Percentiles rank a stretch among this genome's conserved stretches.
Evolutionary conservation across 345 rosid species (phyloP).

Genomic region (Cardiospermum halicacabum): DNA sequence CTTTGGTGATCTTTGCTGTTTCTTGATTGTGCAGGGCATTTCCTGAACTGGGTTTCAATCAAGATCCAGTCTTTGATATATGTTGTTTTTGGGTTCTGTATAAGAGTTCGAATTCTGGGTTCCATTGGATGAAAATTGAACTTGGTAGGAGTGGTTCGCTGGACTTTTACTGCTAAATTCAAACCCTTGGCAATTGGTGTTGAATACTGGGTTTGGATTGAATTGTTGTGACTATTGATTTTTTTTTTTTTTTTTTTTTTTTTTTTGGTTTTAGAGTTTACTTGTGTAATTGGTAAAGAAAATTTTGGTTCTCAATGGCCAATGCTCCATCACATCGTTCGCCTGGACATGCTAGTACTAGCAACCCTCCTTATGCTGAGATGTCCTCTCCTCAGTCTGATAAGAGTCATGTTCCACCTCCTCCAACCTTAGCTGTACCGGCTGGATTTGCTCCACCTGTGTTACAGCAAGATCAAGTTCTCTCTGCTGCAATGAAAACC

Average conservation of each 20-base stretch:
- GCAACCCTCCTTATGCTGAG: conserved; percentile 36
- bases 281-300: conserved; percentile 11
- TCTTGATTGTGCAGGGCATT: conserved; percentile 15
- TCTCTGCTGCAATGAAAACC: conserved; percentile 48
- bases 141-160: background rate
- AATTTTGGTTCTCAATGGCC: conserved; percentile 49
- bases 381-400: conserved; percentile 38
- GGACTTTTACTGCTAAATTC: conserved; percentile 18
- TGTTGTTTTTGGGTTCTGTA: conserved; percentile 22
- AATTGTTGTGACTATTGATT: conserved; percentile 21
- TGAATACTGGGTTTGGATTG: conserved; percentile 18
- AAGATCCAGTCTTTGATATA: conserved; percentile 19
- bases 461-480: conserved; percentile 52
- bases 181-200: background rate
- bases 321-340: conserved; percentile 50
- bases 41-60: conserved; percentile 33
- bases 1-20: conserved; percentile 17
- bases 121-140: background rate
- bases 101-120: conserved; percentile 10
- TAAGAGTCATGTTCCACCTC: conserved; percentile 38
- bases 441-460: conserved; percentile 65
- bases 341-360: conserved; percentile 37
- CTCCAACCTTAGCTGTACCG: conserved; percentile 37
- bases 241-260: too few species aligned
- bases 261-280: conserved; percentile 6